Percentiles rank a stretch among this genome's conserved stretches.
These are phyloP conservation scores for Podaxis rugospora DNA, from an alignment of 768 basidiomycete species.

Conservation along the genomic window DNA sequence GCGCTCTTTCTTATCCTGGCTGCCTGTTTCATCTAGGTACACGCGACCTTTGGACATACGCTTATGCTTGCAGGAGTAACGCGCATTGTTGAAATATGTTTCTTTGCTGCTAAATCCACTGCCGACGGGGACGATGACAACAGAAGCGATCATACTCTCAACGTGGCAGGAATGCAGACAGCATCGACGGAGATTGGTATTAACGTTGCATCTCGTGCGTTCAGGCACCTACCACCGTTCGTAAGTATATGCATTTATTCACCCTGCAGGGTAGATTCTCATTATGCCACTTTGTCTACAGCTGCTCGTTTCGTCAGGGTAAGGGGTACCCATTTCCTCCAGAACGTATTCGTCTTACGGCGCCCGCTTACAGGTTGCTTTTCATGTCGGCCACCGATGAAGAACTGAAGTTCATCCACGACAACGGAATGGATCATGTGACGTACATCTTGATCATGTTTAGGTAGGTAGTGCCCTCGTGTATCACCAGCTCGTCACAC, in stretches of 20 bases:
- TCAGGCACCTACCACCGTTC: constrained; percentile 86
- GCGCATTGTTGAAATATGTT: constrained; percentile 82
- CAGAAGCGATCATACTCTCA: constrained; percentile 64
- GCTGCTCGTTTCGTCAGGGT: constrained; percentile 76
- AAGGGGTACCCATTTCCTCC: constrained; percentile 14
- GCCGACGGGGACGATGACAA: constrained; percentile 42
- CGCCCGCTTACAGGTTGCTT: constrained; percentile 44
- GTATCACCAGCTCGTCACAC: background rate
- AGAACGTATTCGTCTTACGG: background rate
- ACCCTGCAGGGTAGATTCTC: background rate
- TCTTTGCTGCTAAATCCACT: constrained; percentile 42
- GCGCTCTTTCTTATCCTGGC: background rate
- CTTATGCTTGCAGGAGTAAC: constrained; percentile 80
- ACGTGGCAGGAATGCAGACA: constrained; percentile 23
- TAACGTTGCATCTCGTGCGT: constrained; percentile 47
- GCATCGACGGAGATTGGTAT: constrained; percentile 22
- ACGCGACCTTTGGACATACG: constrained; percentile 78
- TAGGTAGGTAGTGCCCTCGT: constrained; percentile 41
- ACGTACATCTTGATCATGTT: constrained; percentile 85
- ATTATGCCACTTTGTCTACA: constrained; percentile 22
- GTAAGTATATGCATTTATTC: constrained; percentile 41
- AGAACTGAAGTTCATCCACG: constrained; percentile 68
- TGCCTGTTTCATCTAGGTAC: constrained; percentile 48
- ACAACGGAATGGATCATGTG: constrained; percentile 82
- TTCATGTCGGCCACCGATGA: constrained; percentile 97